A percentile compares a stretch with the other conserved stretches of the same genome.
Conservation (phyloP, 495 filamentous ascomycete species). For the Pyrenopolyporus hunteri region DNA sequence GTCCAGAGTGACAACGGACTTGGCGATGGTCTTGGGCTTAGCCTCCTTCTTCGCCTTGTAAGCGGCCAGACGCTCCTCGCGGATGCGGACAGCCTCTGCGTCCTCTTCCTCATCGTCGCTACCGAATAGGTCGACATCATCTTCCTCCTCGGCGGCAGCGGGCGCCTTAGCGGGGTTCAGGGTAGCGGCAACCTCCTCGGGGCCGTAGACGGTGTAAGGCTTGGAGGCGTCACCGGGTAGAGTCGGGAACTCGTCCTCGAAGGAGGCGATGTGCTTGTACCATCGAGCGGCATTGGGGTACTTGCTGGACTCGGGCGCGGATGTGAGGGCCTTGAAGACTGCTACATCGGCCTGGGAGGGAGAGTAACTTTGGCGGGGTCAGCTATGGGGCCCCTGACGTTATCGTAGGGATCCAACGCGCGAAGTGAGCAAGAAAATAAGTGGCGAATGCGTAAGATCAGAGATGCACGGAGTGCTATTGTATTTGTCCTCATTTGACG, state of each 20-base stretch:
- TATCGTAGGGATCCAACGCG: neutral
- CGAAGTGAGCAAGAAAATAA: neutral
- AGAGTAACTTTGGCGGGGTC: conserved; percentile 64
- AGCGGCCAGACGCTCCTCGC: conserved; percentile 85
- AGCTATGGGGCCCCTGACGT: conserved; percentile 10
- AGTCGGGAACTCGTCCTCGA: conserved; percentile 86
- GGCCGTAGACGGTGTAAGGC: conserved; percentile 88
- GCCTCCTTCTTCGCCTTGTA: conserved; percentile 97
- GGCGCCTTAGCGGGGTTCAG: conserved; percentile 88
- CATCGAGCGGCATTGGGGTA: conserved; percentile 94
- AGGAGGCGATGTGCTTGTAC: conserved; percentile 97
- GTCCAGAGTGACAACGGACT: conserved; percentile 93
- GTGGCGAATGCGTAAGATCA: conserved; percentile 62
- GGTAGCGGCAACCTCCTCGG: conserved; percentile 75
- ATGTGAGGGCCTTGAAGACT: conserved; percentile 85
- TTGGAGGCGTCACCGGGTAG: conserved; percentile 91
- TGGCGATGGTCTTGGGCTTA: conserved; percentile 88
- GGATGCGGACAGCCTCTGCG: conserved; percentile 77
- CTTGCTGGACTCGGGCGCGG: conserved; percentile 76
- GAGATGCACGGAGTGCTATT: conserved; percentile 80
- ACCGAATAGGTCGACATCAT: conserved; percentile 89
- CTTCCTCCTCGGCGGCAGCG: conserved; percentile 76
- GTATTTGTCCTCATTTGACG: conserved; percentile 83
- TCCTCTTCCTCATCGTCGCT: conserved; percentile 93
- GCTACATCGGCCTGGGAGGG: conserved; percentile 96